phyloP scores from a whole-genome alignment of 2,329 filamentous ascomycete genomes.

The Talaromyces funiculosus region DNA sequence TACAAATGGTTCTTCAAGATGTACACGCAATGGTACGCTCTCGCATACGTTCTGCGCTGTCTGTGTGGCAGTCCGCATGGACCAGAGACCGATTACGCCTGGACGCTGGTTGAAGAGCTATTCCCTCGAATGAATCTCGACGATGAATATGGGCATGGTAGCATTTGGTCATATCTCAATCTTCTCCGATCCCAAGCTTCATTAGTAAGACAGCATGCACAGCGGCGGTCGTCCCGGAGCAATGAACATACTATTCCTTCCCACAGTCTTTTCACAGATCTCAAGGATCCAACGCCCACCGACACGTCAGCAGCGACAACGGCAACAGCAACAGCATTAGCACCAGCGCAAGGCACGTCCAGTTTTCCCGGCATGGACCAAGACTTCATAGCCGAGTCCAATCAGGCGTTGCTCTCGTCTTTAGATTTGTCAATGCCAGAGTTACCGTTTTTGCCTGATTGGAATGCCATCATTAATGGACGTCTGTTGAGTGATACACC shows the following conservation, averaged over 20 bases:
- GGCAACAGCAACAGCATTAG: not conserved
- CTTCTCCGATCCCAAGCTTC: conserved; percentile 14
- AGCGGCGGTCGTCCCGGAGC: not conserved
- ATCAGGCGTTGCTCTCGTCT: conserved; percentile 13
- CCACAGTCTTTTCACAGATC: not conserved
- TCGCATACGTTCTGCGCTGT: conserved; percentile 20
- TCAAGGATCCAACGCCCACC: not conserved
- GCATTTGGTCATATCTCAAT: conserved; percentile 15
- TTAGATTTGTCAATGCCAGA: conserved; percentile 15
- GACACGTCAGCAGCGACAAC: not conserved
- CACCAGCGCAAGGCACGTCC: not conserved
- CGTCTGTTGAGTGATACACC: not conserved
- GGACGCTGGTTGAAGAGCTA: conserved; percentile 15
- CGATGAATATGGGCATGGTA: conserved; percentile 14
- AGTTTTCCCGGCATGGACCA: not conserved
- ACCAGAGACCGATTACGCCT: conserved; percentile 15
- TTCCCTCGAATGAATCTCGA: conserved; percentile 14
- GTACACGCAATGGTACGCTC: conserved; percentile 20
- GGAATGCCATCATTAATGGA: conserved; percentile 18
- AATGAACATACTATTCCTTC: not conserved
- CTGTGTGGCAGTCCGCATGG: conserved; percentile 14
- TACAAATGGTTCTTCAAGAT: conserved; percentile 18
- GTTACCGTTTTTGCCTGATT: conserved; percentile 17
- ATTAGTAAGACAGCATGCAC: conserved; percentile 6
- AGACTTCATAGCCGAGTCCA: conserved; percentile 3